Evolutionary conservation across 352 stramenopile species (phyloP), one percentile per base, ranked within the genome.

Genomic region (Pythium aristosporum): DNA sequence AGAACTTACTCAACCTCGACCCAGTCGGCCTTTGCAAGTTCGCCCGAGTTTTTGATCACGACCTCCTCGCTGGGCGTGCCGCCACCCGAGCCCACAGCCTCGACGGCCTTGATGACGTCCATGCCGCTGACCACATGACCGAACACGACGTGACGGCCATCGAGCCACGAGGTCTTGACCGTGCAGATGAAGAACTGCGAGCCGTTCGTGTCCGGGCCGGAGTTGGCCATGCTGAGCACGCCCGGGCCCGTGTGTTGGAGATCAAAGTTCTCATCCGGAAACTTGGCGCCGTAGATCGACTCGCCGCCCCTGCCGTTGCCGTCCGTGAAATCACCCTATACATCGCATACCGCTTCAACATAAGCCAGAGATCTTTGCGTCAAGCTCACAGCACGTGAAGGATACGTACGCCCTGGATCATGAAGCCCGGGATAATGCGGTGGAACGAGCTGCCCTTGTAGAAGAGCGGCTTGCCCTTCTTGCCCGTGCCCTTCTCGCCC

Each of bases 101-200:
- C 98, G 61, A 99, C 99, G 55, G 75, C 86, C 73, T 98, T 96
- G 20, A 99, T 93, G 57, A 99, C 80, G 69, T 99, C 96, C 82
- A 99, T 94, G 66, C 97, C 97, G 54, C 98, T 85, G 41, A 97
- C 70, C 25, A 99, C 94, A 55, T 96, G 96, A 67, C 97, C 98
- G 73, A 99, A 97, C 39, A 97, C 91, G 21, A 97, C 88, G 75
- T 97, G 91, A 71, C 92, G 91, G 65, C 88, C 90, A 68, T 97
- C 91, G 63, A 97, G 74, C 89, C 89, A 97, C 64, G 84, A 79
- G 55, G 90, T 97, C 76, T 90, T 74, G 39, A 94, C 90, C n/a
- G 89, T 97, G 74, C 83, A 96, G 63, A 99, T 98, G 78, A 99
- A 99, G 74, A 99, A 99, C 80, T 99, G 96, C 61, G 88, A 98